Evolutionary conservation across 140 eudicot species (phyloP), one percentile per base, ranked within the genome.

Genomic region (Flaveria floridana): DNA sequence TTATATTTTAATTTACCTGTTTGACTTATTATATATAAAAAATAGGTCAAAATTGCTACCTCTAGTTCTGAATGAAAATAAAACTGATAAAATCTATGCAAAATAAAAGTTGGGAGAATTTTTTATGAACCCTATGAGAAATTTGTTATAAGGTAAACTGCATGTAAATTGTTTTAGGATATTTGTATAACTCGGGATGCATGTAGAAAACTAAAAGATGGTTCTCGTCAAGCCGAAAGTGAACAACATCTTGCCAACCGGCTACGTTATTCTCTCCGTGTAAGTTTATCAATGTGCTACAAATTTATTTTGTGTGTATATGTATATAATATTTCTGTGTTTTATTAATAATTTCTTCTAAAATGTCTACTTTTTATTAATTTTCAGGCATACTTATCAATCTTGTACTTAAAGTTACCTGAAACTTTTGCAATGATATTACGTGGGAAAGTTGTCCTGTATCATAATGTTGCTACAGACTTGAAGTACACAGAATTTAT

Each of bases 261-360:
- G 57, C 80, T 81, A 48, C 87, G 82, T 20, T 85, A 82, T 78
- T 93, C 98, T 68, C 97, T 93, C 63, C 93, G 96, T 44, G 98
- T 89, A 85, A 72, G 88, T 86, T 61, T 65, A 57, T 65, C 23
- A 7, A 13, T 0, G 46, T 76, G 67, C 52, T 15, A 12, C 19
- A 19, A 42, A 53, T 62, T 70, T 79, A 69, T 64, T 19, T 70
- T 28, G 41, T 34, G 41, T 26, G 18, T 26, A 25, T 70, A 2
- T 51, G 55, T 26, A 3, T 30, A 7, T 52, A 7, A n/a, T 52
- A 37, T 11, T 53, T 52, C 4, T 15, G 20, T 46, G 57, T 58
- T 2, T 42, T 26, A 76, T 46, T 11, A 67, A 13, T 63, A 21
- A 12, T 8, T 50, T 52, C 26, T 68, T 68, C 59, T 51, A 62